Conservation (phyloP, 2,329 filamentous ascomycete genomes). For the Westerdykella sp. region DNA sequence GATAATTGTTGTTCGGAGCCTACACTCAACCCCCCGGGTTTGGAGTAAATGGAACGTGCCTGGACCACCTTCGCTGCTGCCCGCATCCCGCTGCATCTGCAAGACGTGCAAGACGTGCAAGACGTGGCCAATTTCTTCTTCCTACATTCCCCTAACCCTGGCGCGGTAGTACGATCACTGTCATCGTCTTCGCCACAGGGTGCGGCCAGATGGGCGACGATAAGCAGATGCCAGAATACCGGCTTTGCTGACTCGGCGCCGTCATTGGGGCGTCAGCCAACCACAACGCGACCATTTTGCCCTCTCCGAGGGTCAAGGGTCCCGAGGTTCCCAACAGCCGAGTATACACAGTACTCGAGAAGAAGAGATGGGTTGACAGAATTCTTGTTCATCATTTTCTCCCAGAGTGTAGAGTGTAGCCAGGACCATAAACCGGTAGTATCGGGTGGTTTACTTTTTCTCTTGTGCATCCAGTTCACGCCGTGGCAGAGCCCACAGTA, state of each 20-base stretch:
- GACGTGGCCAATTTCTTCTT: not conserved
- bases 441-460: too few relatives aligned
- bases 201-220: constrained; percentile 9
- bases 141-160: not conserved
- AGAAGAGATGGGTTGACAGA: too few relatives aligned
- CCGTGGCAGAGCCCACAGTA: too few relatives aligned
- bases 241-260: constrained; percentile 19
- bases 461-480: not conserved
- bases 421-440: too few relatives aligned
- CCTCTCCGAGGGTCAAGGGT: not conserved
- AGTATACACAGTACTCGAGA: not conserved
- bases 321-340: not conserved
- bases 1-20: not conserved
- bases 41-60: not conserved
- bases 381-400: too few relatives aligned
- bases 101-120: not conserved
- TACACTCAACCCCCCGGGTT: not conserved
- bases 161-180: not conserved
- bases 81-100: not conserved
- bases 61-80: not conserved
- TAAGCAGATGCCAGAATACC: constrained; percentile 14
- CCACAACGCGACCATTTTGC: constrained; percentile 16
- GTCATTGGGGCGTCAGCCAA: constrained; percentile 21
- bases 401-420: too few relatives aligned
- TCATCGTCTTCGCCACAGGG: not conserved